Percentiles rank a stretch among this genome's conserved stretches.
Conservation (phyloP, 345 rosid species). For the Gossypium rotundifolium region DNA sequence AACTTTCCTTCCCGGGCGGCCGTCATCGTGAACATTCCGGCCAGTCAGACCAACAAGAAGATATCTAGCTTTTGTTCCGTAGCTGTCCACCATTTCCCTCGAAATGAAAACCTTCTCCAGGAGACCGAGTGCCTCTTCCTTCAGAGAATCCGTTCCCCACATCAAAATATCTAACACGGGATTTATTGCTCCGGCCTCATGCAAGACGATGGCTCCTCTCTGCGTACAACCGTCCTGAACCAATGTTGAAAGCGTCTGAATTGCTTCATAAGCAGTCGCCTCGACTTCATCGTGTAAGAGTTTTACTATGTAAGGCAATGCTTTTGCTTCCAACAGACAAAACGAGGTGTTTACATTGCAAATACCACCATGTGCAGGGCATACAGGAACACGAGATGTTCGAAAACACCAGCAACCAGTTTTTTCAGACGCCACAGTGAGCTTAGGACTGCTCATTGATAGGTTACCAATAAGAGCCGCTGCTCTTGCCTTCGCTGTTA, state of each 20-base stretch:
- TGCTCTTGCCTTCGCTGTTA: slow-evolving; percentile 53
- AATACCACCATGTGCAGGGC: slow-evolving; percentile 46
- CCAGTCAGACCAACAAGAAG: slow-evolving; percentile 37
- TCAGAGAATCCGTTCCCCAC: slow-evolving; percentile 56
- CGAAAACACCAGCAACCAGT: slow-evolving; percentile 38
- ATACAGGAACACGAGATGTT: slow-evolving; percentile 28
- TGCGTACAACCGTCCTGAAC: slow-evolving; percentile 30
- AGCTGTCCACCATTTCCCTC: slow-evolving; percentile 45
- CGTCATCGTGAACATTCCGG: slow-evolving; percentile 29
- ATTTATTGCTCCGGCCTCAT: slow-evolving; percentile 43
- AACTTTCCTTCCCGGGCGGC: slow-evolving; percentile 38
- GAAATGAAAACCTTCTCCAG: slow-evolving; percentile 47
- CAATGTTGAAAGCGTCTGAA: slow-evolving; percentile 53
- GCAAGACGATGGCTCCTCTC: slow-evolving; percentile 41
- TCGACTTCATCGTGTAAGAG: slow-evolving; percentile 32
- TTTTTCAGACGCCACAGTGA: slow-evolving; percentile 22
- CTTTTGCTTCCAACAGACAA: slow-evolving; percentile 45
- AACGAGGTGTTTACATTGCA: slow-evolving; percentile 47
- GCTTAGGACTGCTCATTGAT: slow-evolving; percentile 44
- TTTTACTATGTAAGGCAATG: slow-evolving; percentile 39
- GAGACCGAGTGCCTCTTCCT: slow-evolving; percentile 44
- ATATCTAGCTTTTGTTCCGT: slow-evolving; percentile 40
- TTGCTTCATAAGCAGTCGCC: slow-evolving; percentile 49
- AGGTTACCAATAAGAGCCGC: slow-evolving; percentile 60
- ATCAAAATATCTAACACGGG: slow-evolving; percentile 36